Base-by-base conservation (phyloP, 768 basidiomycete species). In the Hebeloma cylindrosporum region DNA sequence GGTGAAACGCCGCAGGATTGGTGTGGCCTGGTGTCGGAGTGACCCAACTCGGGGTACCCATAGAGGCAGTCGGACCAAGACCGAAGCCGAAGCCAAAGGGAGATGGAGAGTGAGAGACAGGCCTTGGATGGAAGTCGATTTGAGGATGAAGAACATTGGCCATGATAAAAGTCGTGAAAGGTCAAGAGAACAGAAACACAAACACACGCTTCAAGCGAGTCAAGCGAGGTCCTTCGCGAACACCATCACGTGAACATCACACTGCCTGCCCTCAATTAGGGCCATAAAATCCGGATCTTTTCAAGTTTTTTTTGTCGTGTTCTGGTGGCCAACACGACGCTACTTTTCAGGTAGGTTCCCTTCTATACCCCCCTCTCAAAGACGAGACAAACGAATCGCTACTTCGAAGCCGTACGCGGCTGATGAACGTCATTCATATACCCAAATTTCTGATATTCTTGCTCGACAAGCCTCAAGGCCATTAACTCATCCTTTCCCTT, bases 381-480 rank as follows among this genome's bases (percentile, higher is more conserved):
- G 88, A 90, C 74, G 87, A 89, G 62, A 74, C 60, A 69, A 65
- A 71, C 67, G 86, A 88, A 90, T 89, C 87, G 86, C 86, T 89
- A 90, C 88, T 80, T 88, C 62, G 88, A 90, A 80, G 81, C 80
- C 63, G 41, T 47, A 32, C n/a, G 18, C 50, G 67, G 85, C 78
- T 83, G 17, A 75, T 88, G 87, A 90, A 69, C 64, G 62, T 67
- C 62, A 54, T 69, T 73, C 71, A 62, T 78, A 91, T 90, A 91
- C 88, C 88, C 88, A 90, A 91, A 89, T 91, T 90, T 89, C 88
- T 71, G 88, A 90, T 74, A 70, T 55, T 65, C 61, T 54, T 56
- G 38, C 39, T 49, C 14, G n/a, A 20, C 14, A 30, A 16, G 29
- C 44, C 29, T 26, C 48, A 3, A 26, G 28, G 27, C 39, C 20